A percentile compares a stretch with the other conserved stretches of the same genome.
phyloP scores from a whole-genome alignment of 805 yeast species.

The Barnettozyma botsteinii region DNA sequence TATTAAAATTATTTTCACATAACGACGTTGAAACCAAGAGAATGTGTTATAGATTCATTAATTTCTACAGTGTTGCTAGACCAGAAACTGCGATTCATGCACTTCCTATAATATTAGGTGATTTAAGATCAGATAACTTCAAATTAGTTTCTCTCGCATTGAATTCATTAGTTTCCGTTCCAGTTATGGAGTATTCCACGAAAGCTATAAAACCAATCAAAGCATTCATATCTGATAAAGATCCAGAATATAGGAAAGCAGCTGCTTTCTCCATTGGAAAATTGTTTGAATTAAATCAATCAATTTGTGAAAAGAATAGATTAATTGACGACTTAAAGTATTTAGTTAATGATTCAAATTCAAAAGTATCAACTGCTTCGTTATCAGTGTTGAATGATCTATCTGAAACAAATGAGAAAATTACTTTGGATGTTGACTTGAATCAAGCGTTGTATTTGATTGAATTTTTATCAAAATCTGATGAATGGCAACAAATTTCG shows the following conservation, averaged over 20 bases:
- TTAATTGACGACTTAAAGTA: constrained; percentile 46
- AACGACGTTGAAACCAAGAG: constrained; percentile 67
- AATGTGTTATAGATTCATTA: constrained; percentile 62
- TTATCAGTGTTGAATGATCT: constrained; percentile 61
- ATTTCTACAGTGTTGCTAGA: constrained; percentile 52
- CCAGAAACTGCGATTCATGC: constrained; percentile 53
- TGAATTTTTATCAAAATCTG: constrained; percentile 24
- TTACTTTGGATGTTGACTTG: constrained; percentile 50
- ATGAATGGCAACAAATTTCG: constrained; percentile 67
- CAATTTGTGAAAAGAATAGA: constrained; percentile 36
- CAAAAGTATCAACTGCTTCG: constrained; percentile 64
- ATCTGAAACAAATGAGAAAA: constrained; percentile 46
- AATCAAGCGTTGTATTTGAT: constrained; percentile 40
- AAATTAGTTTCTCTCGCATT: constrained; percentile 54
- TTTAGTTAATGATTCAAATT: constrained; percentile 49
- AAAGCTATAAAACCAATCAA: constrained; percentile 37
- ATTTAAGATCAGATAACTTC: constrained; percentile 43
- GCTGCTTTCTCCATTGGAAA: constrained; percentile 69
- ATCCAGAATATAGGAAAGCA: constrained; percentile 57
- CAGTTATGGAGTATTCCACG: constrained; percentile 44
- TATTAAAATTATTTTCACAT: constrained; percentile 44
- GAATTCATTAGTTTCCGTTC: constrained; percentile 57
- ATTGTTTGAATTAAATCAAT: constrained; percentile 50
- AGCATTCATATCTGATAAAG: constrained; percentile 38
- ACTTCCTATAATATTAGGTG: constrained; percentile 48